These are phyloP conservation scores for Groenewaldozyma sp. DNA, from an alignment of 1,139 yeast species.

Conservation along the genomic window DNA sequence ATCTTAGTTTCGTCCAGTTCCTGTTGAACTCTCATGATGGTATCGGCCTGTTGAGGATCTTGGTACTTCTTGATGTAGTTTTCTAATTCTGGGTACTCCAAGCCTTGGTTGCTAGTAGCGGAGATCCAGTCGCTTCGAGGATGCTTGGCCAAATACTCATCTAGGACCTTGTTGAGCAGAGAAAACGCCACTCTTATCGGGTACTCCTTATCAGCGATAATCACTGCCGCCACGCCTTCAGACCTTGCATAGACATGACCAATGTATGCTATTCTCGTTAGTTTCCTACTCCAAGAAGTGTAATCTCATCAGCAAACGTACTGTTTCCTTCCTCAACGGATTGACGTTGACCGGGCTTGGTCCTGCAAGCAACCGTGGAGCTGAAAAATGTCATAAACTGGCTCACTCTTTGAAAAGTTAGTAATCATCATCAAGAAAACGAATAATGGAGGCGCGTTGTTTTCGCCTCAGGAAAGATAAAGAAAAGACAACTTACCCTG, in stretches of 20 bases:
- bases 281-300: background rate
- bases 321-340: constrained; percentile 79
- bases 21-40: constrained; percentile 93
- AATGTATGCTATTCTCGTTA: constrained; percentile 41
- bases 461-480: background rate
- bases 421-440: background rate
- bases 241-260: constrained; percentile 88
- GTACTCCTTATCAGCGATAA: constrained; percentile 89
- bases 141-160: constrained; percentile 79
- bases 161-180: constrained; percentile 78
- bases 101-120: constrained; percentile 38
- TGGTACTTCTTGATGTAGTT: constrained; percentile 75
- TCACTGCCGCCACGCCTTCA: constrained; percentile 90
- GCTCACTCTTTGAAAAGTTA: constrained; percentile 21
- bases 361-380: constrained; percentile 82
- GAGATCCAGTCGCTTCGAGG: constrained; percentile 65
- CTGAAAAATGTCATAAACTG: constrained; percentile 95
- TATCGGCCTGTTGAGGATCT: constrained; percentile 95
- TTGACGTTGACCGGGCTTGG: constrained; percentile 85
- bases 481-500: constrained; percentile 11
- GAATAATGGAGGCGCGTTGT: background rate
- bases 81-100: constrained; percentile 56
- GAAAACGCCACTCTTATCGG: constrained; percentile 98
- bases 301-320: constrained; percentile 9
- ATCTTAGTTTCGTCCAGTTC: constrained; percentile 97